phyloP scores from a whole-genome alignment of 495 filamentous ascomycete genomes.

The Aspergillus incahuasiensis region DNA sequence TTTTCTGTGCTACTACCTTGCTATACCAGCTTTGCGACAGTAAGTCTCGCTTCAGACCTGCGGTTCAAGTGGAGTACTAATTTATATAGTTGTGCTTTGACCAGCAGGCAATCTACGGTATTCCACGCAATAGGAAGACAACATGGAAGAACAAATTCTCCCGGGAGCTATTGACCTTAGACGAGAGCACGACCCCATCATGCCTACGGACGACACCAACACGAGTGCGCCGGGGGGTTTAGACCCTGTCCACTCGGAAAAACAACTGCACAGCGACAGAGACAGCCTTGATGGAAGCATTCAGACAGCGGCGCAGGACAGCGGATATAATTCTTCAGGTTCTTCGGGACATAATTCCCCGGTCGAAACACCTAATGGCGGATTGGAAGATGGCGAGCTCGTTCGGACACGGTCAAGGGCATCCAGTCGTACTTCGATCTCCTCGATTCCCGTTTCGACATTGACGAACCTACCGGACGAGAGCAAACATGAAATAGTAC shows the following conservation, averaged over 20 bases:
- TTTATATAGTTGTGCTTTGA: neutral
- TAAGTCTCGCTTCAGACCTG: neutral
- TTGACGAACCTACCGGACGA: conserved; percentile 27
- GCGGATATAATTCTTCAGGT: conserved; percentile 34
- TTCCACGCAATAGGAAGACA: neutral
- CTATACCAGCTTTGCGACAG: neutral
- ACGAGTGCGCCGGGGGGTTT: neutral
- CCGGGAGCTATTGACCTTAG: too few relatives aligned
- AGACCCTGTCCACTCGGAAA: conserved; percentile 8
- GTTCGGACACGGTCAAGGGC: conserved; percentile 28
- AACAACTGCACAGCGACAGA: conserved; percentile 12
- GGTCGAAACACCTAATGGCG: conserved; percentile 25
- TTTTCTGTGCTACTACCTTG: neutral
- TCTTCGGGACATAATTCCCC: conserved; percentile 35
- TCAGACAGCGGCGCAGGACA: conserved; percentile 24
- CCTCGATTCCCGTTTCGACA: conserved; percentile 38
- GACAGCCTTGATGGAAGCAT: conserved; percentile 19
- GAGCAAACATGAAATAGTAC: conserved; percentile 17
- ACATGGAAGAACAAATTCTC: neutral
- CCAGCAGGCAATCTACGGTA: neutral
- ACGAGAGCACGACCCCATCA: too few relatives aligned
- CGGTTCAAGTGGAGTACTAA: too few relatives aligned
- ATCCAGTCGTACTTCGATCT: conserved; percentile 43
- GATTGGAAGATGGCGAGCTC: conserved; percentile 30
- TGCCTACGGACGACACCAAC: neutral